Evolutionary conservation across 768 basidiomycete genomes (phyloP).

Genomic region (Mycena galopus): DNA sequence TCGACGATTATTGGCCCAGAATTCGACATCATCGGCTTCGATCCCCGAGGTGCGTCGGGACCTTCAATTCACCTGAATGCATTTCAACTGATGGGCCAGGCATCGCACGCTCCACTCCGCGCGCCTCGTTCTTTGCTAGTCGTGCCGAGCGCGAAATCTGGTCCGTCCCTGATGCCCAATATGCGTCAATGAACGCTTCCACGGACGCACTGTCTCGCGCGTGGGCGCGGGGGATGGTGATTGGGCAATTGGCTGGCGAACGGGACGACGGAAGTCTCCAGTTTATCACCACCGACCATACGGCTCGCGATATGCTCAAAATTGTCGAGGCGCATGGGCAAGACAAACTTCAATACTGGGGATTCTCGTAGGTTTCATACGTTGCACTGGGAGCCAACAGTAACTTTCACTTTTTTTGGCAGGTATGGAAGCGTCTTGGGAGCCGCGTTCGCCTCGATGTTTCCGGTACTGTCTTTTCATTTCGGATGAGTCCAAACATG

Average conservation of each 20-base stretch:
- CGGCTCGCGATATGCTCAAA: conserved; percentile 37
- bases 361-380: conserved; percentile 34
- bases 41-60: conserved; percentile 39
- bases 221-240: conserved; percentile 23
- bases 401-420: neutral
- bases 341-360: conserved; percentile 35
- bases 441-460: no score
- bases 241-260: conserved; percentile 18
- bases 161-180: neutral
- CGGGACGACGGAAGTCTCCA: conserved; percentile 29
- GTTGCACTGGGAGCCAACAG: neutral
- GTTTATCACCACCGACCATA: conserved; percentile 35
- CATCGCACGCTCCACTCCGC: conserved; percentile 31
- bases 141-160: conserved; percentile 27
- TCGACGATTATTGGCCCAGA: conserved; percentile 30
- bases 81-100: conserved; percentile 12
- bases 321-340: conserved; percentile 31
- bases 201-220: conserved; percentile 7
- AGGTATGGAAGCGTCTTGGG: neutral
- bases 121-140: conserved; percentile 28
- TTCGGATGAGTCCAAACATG: no score
- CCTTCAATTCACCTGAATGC: neutral
- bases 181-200: conserved; percentile 22
- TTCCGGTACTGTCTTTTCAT: no score
- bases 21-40: conserved; percentile 32